Evolutionary conservation across 257 asterid genomes (phyloP).

Genomic region (Fraxinus excelsior): DNA sequence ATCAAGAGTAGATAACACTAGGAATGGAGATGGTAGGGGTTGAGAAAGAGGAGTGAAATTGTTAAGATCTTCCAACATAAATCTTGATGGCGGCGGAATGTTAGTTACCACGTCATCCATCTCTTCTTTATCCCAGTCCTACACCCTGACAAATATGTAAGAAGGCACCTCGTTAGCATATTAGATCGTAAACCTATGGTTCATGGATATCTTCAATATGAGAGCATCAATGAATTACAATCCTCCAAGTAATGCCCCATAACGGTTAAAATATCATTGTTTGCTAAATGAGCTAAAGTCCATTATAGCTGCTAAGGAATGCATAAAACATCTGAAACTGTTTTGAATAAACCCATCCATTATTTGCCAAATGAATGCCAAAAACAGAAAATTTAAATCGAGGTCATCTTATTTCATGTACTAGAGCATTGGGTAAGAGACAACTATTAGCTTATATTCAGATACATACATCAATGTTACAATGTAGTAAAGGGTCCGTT

Average conservation of each 20-base stretch:
- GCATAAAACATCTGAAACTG: not conserved
- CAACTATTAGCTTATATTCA: not conserved
- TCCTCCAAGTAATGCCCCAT: not conserved
- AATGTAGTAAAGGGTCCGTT: not conserved
- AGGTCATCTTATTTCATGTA: not conserved
- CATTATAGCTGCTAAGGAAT: not conserved
- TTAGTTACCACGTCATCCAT: slow-evolving; percentile 97
- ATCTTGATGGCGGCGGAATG: slow-evolving; percentile 91
- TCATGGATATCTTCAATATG: not conserved
- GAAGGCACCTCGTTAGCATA: slow-evolving; percentile 32
- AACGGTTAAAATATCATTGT: not conserved
- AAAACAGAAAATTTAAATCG: not conserved
- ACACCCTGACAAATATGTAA: slow-evolving; percentile 36
- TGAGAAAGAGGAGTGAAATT: slow-evolving; percentile 83
- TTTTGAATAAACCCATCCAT: not conserved
- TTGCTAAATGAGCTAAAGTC: not conserved
- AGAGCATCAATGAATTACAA: slow-evolving; percentile 18
- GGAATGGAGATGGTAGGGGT: slow-evolving; percentile 76
- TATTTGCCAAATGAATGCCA: no score
- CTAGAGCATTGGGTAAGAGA: not conserved
- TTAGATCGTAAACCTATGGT: not conserved
- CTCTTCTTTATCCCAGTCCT: slow-evolving; percentile 28
- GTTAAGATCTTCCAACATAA: slow-evolving; percentile 84
- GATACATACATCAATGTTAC: not conserved
- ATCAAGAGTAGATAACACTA: slow-evolving; percentile 53